Evolutionary conservation across 176 grass and related monocot genomes (phyloP), one percentile per base, ranked within the genome.

Genomic region (Rhipidocladum racemiflorum): DNA sequence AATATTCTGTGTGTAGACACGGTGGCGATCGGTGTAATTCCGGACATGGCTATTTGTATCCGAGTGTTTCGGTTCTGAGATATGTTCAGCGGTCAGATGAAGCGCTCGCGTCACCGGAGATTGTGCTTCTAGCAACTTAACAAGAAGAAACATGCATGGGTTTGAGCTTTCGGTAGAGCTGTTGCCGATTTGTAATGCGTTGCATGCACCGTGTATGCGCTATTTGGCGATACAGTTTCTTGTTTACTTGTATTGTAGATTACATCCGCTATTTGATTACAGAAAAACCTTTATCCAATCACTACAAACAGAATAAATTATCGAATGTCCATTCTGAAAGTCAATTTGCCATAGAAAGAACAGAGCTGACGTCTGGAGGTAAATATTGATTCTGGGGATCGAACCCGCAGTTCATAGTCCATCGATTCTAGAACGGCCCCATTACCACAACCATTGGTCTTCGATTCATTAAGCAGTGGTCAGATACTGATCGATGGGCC

Each of bases 11-110:
- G 11, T 80, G 87, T 82, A 77, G 73, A 64, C 78, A 59, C 29
- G 56, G 77, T 16, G 44, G 40, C 4, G 78, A 30, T 12, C 9
- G 65, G 66, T 81, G 78, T 82, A 82, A 86, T 66, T 65, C 50
- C 46, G 49, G 83, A 61, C 66, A 61, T 86, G 72, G 46, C 74
- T 73, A 66, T 78, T 30, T 86, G 88, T 82, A 82, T 86, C 72
- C 78, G 83, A 86, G 38, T 29, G 51, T 78, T 67, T 43, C 38
- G 8, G 55, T 65, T 82, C 39, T 82, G 38, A 61, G 11, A 77
- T 38, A 72, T 72, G 49, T 17, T 89, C 71, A 65, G 71, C 44
- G 11, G 54, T 9, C 68, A 60, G 76, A 63, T 24, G 46, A 60
- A 80, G 27, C 74, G 57, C 51, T 61, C 23, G 68, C 28, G 18